Base-by-base conservation (phyloP, 2,329 filamentous ascomycete species). In the Claviceps maximensis region DNA sequence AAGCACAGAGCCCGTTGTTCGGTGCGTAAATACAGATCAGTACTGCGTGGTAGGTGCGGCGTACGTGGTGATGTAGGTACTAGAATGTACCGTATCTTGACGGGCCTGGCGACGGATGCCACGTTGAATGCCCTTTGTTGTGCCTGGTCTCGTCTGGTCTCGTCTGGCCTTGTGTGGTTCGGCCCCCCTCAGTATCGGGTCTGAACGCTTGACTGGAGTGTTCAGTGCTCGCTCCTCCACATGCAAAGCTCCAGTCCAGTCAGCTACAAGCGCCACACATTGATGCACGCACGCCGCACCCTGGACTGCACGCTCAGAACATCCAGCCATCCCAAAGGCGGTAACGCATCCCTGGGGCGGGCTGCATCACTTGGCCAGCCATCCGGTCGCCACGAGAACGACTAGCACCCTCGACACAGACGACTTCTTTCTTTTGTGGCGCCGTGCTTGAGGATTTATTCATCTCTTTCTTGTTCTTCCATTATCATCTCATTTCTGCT, bases 101-200 rank as follows among this genome's bases (percentile, higher is more conserved):
- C 31, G 9, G 13, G n/a, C 5, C 3, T 19, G 40, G 49, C 31
- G 21, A 12, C 47, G n/a, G 17, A 23, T 25, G 40, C 38, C 49
- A 25, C n/a, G 1, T 23, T 12, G 15, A 50, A 41, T 51, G 41
- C 50, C 50, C 50, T 46, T 51, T 46, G 50, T 51, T 46, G 36
- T 25, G 19, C 4, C 33, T 36, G 33, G 33, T 36, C 29, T 9
- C 29, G 27, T 29, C 27, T 29, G 27, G 27, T 29, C 27, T 29
- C 4, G 29, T 29, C 29, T 29, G 29, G 29, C 9, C 29, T 29
- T 6, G 12, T 27, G 25, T 23, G 46, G n/a, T 23, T 29, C 29
- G 23, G n/a, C 15, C 36, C 36, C 36, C n/a, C n/a, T n/a, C n/a
- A n/a, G n/a, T n/a, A n/a, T n/a, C n/a, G n/a, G n/a, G n/a, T n/a